These are phyloP conservation scores for Chlamydomonas urium DNA, from an alignment of 139 green algal species.

Conservation along the genomic window DNA sequence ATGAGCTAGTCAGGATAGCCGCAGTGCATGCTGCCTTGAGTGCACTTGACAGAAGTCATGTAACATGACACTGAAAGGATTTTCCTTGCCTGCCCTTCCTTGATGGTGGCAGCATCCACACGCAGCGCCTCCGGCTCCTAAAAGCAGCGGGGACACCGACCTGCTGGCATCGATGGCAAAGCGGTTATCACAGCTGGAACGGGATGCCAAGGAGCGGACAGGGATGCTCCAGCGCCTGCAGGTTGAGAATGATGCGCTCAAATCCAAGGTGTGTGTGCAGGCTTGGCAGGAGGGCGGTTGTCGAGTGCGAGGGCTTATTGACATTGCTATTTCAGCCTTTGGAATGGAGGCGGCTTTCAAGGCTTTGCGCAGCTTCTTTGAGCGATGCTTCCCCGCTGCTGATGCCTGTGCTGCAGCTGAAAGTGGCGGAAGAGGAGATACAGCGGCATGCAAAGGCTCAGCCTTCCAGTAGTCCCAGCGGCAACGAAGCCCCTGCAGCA, in stretches of 20 bases:
- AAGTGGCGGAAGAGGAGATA: constrained; percentile 31
- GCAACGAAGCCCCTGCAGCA: not conserved
- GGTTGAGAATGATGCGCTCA: constrained; percentile 27
- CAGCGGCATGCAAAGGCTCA: constrained; percentile 15
- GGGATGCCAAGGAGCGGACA: constrained; percentile 21
- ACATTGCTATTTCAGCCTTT: not conserved
- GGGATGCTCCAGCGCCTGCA: constrained; percentile 18
- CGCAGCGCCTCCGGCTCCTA: not conserved
- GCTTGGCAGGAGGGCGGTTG: not conserved
- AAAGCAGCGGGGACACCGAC: constrained; percentile 16
- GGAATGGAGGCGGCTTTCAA: not conserved
- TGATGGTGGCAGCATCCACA: no score
- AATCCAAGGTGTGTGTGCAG: constrained; percentile 20
- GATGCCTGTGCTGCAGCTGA: not conserved
- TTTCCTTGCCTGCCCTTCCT: no score
- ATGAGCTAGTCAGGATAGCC: not conserved
- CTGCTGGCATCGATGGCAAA: constrained; percentile 40
- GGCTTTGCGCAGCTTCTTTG: not conserved
- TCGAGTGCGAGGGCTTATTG: not conserved
- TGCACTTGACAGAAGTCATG: not conserved
- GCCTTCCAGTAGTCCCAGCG: not conserved
- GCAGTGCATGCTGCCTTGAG: not conserved
- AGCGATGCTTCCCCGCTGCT: not conserved
- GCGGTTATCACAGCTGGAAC: constrained; percentile 26
- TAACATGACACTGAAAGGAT: no score